These are phyloP conservation scores for Naganishia friedmannii DNA, from an alignment of 768 basidiomycete species.

Conservation along the genomic window DNA sequence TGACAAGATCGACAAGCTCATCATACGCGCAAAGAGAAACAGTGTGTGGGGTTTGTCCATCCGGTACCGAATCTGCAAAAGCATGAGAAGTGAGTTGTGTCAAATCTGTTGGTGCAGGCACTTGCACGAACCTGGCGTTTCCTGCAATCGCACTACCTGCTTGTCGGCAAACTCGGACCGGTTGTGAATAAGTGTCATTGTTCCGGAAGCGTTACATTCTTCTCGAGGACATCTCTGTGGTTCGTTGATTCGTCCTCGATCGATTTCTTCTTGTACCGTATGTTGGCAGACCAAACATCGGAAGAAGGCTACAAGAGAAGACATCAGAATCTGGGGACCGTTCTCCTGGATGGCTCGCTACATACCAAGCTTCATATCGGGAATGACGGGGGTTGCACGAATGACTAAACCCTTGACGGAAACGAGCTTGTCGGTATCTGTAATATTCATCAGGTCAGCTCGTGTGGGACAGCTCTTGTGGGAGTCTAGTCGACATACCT, in stretches of 20 bases:
- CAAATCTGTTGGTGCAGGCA: neutral
- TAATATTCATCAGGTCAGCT: conserved; percentile 17
- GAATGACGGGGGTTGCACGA: conserved; percentile 93
- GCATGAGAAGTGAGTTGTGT: neutral
- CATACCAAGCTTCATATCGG: conserved; percentile 83
- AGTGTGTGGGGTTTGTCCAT: conserved; percentile 97
- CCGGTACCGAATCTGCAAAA: conserved; percentile 76
- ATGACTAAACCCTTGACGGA: conserved; percentile 96
- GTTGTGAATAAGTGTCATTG: conserved; percentile 94
- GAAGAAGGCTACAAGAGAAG: conserved; percentile 74
- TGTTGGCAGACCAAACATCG: conserved; percentile 92
- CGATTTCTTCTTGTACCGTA: conserved; percentile 94
- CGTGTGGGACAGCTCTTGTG: neutral
- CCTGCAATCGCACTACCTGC: conserved; percentile 91
- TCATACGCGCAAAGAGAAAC: conserved; percentile 97
- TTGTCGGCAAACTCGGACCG: conserved; percentile 93
- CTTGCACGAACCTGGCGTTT: conserved; percentile 66
- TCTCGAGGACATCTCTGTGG: conserved; percentile 88
- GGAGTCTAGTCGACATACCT: conserved; percentile 57
- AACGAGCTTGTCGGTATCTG: conserved; percentile 97
- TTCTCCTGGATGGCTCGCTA: neutral
- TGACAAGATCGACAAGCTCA: conserved; percentile 91
- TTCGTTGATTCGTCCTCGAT: conserved; percentile 95
- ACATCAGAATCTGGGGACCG: neutral
- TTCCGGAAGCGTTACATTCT: conserved; percentile 79